These are phyloP conservation scores for Yarrowia galli DNA, from an alignment of 1,139 yeast species.

Conservation along the genomic window DNA sequence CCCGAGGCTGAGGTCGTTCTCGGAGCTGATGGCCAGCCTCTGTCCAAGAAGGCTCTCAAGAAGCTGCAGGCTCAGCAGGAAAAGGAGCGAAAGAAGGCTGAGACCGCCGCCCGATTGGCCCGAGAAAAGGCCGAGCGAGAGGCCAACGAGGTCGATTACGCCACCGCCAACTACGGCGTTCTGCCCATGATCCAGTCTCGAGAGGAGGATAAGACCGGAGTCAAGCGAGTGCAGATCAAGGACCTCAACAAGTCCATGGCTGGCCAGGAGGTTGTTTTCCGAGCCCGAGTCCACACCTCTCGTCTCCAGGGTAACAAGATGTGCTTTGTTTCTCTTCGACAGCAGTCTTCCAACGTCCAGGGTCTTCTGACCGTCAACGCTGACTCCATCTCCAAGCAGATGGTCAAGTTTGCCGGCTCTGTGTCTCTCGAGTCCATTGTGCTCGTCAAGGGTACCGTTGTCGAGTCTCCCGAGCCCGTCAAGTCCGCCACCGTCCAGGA, in stretches of 20 bases:
- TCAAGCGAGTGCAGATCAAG: conserved; percentile 63
- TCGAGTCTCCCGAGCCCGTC: conserved; percentile 83
- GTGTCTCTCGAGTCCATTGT: conserved; percentile 91
- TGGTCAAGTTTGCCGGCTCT: conserved; percentile 95
- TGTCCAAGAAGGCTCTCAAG: conserved; percentile 93
- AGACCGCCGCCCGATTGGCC: conserved; percentile 87
- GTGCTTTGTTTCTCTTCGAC: conserved; percentile 90
- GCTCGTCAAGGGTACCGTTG: conserved; percentile 83
- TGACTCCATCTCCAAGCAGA: conserved; percentile 80
- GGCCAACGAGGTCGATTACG: conserved; percentile 82
- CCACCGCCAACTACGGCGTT: conserved; percentile 88
- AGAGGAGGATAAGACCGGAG: conserved; percentile 62
- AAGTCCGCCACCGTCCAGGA: conserved; percentile 93
- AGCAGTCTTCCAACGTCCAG: conserved; percentile 82
- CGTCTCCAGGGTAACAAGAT: conserved; percentile 97
- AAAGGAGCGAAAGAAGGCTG: conserved; percentile 92
- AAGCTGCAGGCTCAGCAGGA: conserved; percentile 92
- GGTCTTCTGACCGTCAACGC: conserved; percentile 77
- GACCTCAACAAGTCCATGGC: conserved; percentile 66
- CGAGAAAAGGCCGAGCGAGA: conserved; percentile 85
- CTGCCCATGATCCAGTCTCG: conserved; percentile 84
- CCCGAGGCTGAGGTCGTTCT: conserved; percentile 48
- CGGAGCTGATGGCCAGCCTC: conserved; percentile 82
- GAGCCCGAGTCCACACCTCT: conserved; percentile 93
- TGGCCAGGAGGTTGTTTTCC: conserved; percentile 79